Percentiles rank a stretch among this genome's conserved stretches.
phyloP scores from a whole-genome alignment of 352 stramenopile species.

The Elongisporangium undulatum region DNA sequence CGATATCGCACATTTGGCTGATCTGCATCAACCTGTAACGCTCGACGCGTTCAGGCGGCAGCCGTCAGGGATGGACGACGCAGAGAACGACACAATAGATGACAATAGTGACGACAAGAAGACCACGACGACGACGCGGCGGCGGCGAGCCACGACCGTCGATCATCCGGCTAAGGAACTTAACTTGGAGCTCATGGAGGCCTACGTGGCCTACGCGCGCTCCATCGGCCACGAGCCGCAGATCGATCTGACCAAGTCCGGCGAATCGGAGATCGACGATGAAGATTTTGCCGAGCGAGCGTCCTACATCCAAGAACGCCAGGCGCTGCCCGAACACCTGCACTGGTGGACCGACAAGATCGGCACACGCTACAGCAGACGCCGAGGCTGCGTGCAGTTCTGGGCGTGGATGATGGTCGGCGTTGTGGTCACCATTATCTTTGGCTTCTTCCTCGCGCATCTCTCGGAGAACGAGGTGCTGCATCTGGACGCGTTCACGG shows the following conservation, averaged over 20 bases:
- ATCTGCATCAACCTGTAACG: constrained; percentile 46
- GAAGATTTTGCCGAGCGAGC: constrained; percentile 13
- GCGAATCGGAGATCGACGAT: constrained; percentile 42
- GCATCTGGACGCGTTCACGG: constrained; percentile 56
- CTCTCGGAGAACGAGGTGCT: constrained; percentile 53
- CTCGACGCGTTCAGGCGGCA: constrained; percentile 41
- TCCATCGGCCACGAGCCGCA: constrained; percentile 78
- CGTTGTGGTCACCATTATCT: constrained; percentile 18
- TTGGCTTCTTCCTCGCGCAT: constrained; percentile 27
- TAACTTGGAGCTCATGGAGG: constrained; percentile 93
- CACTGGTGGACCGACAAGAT: constrained; percentile 47
- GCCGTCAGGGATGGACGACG: constrained; percentile 45
- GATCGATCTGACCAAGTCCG: constrained; percentile 83
- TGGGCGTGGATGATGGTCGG: constrained; percentile 36
- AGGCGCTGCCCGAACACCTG: constrained; percentile 19
- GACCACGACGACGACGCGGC: constrained; percentile 3
- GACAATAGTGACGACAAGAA: constrained; percentile 11
- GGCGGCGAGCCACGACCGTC: constrained; percentile 57
- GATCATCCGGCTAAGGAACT: constrained; percentile 84
- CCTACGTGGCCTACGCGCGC: constrained; percentile 92
- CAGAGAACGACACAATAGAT: constrained; percentile 63
- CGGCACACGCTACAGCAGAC: constrained; percentile 30
- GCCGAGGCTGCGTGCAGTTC: constrained; percentile 26
- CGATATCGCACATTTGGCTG: constrained; percentile 47
- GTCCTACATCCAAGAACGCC: constrained; percentile 35